These are phyloP conservation scores for Acanthamoeba royreba DNA, from an alignment of 208 protist species.

Conservation along the genomic window DNA sequence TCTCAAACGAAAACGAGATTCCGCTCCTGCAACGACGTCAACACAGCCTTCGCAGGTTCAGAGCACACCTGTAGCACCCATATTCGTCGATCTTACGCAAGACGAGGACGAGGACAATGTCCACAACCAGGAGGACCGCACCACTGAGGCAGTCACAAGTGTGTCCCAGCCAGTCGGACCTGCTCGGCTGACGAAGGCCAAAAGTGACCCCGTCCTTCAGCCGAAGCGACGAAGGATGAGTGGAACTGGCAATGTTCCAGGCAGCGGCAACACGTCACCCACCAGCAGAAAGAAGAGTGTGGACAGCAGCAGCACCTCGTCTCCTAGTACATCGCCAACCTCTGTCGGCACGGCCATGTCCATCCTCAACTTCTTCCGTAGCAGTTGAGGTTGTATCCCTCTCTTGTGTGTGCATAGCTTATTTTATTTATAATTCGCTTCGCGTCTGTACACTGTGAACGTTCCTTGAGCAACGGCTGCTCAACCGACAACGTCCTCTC, in stretches of 20 bases:
- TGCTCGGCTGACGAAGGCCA: not conserved
- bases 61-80: not conserved
- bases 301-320: not conserved
- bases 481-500: not conserved
- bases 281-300: not conserved
- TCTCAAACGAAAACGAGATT: not conserved
- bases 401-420: too few relatives aligned
- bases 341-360: not conserved
- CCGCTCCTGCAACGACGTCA: not conserved
- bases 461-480: too few relatives aligned
- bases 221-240: too few relatives aligned
- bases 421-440: too few relatives aligned
- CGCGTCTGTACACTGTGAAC: too few relatives aligned
- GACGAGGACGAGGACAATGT: not conserved
- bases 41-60: not conserved
- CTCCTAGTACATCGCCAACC: not conserved
- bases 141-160: not conserved
- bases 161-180: not conserved
- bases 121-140: not conserved
- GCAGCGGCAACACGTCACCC: not conserved
- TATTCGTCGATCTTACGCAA: not conserved
- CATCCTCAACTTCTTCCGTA: not conserved
- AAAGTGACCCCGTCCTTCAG: not conserved
- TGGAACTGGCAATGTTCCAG: not conserved
- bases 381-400: too few relatives aligned